These are phyloP conservation scores for Agrocybe praecox DNA, from an alignment of 768 basidiomycete genomes.

Conservation along the genomic window DNA sequence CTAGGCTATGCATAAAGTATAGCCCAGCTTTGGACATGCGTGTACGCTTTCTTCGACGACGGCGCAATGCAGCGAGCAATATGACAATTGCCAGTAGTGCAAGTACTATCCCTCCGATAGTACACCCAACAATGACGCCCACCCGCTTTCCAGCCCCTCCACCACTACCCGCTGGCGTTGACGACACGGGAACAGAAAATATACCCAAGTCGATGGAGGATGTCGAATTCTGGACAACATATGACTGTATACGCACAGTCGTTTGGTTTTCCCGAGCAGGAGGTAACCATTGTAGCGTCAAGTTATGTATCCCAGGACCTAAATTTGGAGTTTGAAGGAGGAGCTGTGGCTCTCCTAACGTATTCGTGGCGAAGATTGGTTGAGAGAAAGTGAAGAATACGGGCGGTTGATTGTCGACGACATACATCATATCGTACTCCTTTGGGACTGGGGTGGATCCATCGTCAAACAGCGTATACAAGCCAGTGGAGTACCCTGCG, in stretches of 20 bases:
- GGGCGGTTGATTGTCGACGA: not conserved
- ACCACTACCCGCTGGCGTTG: no score
- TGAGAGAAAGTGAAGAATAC: not conserved
- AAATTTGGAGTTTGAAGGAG: not conserved
- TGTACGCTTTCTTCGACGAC: no score
- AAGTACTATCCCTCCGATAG: no score
- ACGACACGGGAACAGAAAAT: no score
- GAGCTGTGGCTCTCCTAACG: not conserved
- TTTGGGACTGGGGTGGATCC: not conserved
- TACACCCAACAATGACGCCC: no score
- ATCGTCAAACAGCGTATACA: not conserved
- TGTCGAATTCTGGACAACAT: not conserved
- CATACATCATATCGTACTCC: not conserved
- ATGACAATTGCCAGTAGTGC: no score
- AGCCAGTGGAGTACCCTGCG: not conserved
- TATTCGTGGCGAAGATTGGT: not conserved
- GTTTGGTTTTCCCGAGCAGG: not conserved
- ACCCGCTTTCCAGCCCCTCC: no score
- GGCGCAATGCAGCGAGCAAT: no score
- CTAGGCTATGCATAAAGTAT: no score
- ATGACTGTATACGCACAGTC: not conserved
- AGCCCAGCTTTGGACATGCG: no score
- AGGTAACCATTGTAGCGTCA: not conserved
- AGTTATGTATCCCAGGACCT: not conserved
- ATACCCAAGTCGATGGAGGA: no score